Evolutionary conservation across 306 rosid species (phyloP), one percentile per base, ranked within the genome.

Genomic region (Acacia confusa): DNA sequence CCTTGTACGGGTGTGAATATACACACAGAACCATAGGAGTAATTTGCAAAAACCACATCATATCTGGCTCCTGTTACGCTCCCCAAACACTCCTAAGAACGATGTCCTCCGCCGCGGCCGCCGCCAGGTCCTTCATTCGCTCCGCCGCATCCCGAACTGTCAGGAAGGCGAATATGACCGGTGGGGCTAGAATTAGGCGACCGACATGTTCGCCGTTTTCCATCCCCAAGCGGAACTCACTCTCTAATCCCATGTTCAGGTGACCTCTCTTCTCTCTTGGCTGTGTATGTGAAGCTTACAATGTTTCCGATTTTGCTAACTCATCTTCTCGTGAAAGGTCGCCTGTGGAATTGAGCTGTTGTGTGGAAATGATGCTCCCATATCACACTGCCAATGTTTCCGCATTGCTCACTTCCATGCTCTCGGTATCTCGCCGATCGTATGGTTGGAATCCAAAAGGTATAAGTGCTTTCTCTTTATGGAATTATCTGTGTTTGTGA

Each of bases 311-410:
- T 43, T 64, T 7, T 57, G 48, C 32, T 74, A 19, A 9, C 27
- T 17, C 41, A 17, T 1, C 20, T 36, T 36, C 40, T 36, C 74
- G 44, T 70, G 6, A 3, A 72, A 93, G 99, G 88, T 90, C 88
- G 70, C 95, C 97, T 15, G 90, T 92, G 66, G 97, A 89, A 80
- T 36, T 88, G 93, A 90, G 98, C 85, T 88, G 80, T 89, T 92
- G 96, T 50, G 91, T 93, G 53, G 97, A 92, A 78, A 76, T 96
- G 83, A 70, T 95, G 93, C 92, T 92, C 77, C 99, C 99, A 2
- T 92, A 89, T 74, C 97, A 95, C 89, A 87, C 91, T 2, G 96
- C 91, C 40, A 93, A 96, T 3, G 98, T 98, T 75, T 93, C 98
- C 30, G 97, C 98, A 75, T 89, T 95, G 90, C 89, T 95, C 70